Base-by-base conservation (phyloP, 1,284 basidiomycete genomes). In the Exobasidium cylindrosporum region DNA sequence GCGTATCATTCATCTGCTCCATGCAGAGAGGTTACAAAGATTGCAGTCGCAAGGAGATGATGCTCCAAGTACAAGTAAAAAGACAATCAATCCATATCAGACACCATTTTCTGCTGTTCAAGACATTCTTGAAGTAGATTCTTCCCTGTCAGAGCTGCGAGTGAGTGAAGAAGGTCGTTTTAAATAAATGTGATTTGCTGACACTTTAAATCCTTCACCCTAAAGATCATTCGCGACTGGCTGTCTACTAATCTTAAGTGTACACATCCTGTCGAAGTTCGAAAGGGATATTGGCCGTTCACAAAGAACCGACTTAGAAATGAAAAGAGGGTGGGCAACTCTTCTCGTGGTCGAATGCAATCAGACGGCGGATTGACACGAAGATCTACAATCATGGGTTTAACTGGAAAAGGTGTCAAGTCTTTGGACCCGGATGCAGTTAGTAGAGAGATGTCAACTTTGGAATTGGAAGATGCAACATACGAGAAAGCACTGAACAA, bases 401-500 rank as follows among this genome's bases (percentile, higher is more conserved):
- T 29, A 13, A 62, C 65, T 21, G 70, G 70, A 29, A 67, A 68
- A 31, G 63, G 60, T 7, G 71, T 74, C 58, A 64, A 72, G 57
- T 66, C 70, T 21, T 65, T 78, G n/a, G 76, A 78, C 24, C 76
- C 76, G 1, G 76, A 78, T 60, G 74, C 74, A 13, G 72, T 21
- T 69, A 73, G n/a, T 62, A 70, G 26, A 72, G 74, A 14, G 59
- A 66, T 2, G 61, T 69, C 55, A 6, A 46, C 55, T 14, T 21
- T 53, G 35, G 76, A 78, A 60, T 63, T 76, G 1, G 74, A 77
- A 32, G 76, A 77, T 43, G 67, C 66, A 0, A 24, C 84, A 54
- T 90, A 89, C 72, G 91, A 94, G 76, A 90, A 88, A 74, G 85
- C 85, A 13, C 81, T 94, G 17, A 81, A 86, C 0, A 87, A 90